phyloP scores from a whole-genome alignment of 495 filamentous ascomycete genomes.

The Saxophila tyrrhenica region DNA sequence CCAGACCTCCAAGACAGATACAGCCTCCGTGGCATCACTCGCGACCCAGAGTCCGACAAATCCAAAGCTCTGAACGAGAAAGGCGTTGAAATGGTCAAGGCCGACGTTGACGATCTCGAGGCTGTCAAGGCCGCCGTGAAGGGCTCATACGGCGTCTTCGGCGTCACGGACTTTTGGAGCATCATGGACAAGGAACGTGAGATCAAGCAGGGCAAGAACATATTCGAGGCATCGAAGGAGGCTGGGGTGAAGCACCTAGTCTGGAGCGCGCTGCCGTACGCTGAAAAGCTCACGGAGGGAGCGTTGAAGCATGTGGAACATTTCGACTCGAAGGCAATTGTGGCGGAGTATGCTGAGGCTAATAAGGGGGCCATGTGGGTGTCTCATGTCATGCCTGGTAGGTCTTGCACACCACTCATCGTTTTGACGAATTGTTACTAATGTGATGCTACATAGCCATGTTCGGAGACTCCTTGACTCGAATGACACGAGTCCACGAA shows the following conservation, averaged over 20 bases:
- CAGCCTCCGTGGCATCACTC: constrained; percentile 45
- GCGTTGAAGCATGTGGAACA: constrained; percentile 42
- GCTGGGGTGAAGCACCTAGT: constrained; percentile 41
- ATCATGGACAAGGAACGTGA: constrained; percentile 39
- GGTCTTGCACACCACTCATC: not conserved
- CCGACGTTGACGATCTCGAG: constrained; percentile 39
- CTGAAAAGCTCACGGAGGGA: constrained; percentile 34
- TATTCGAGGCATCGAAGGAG: constrained; percentile 42
- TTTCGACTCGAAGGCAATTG: constrained; percentile 50
- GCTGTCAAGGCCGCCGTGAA: constrained; percentile 40
- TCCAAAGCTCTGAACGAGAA: constrained; percentile 31
- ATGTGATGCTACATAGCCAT: constrained; percentile 3
- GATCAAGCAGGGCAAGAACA: constrained; percentile 43
- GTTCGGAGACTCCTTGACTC: not conserved
- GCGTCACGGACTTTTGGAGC: constrained; percentile 44
- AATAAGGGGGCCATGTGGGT: constrained; percentile 16
- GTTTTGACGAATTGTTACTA: not conserved
- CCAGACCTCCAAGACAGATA: constrained; percentile 38
- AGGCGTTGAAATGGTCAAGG: constrained; percentile 34
- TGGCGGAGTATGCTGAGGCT: constrained; percentile 45
- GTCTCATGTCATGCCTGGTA: constrained; percentile 16
- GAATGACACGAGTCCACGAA: not conserved
- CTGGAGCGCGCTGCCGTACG: constrained; percentile 34
- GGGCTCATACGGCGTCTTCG: constrained; percentile 45
- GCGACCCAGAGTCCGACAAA: constrained; percentile 37